Evolutionary conservation across 345 rosid genomes (phyloP), one percentile per base, ranked within the genome.

Genomic region (Acer yangbiense): DNA sequence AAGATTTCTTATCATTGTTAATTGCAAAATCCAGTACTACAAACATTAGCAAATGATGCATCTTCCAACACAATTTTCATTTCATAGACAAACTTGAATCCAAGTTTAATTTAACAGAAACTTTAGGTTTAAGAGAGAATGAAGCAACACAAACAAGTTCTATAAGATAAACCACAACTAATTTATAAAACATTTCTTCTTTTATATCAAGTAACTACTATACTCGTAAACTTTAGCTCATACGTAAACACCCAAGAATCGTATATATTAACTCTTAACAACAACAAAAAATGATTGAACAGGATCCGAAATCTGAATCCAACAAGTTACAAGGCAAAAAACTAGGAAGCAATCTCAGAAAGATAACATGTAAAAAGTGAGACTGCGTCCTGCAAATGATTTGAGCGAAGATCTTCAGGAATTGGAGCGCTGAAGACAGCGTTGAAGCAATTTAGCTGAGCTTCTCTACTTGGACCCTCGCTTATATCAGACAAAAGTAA

Each of bases 311-410:
- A 68, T 41, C 21, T 41, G 18, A 54, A 12, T 9, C 32, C 16
- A 55, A 25, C 23, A 7, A 27, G 52, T 18, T 16, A 16, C 27
- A 77, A 21, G 52, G 48, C 32, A 21, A 58, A 55, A 23, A 41
- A 39, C 82, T 84, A 86, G n/a, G 86, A 65, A 29, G 90, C 85
- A 58, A 85, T 82, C 84, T 91, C 97, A 4, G 98, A 86, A 27
- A 95, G 94, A 77, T 94, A 89, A 71, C 87, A 84, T 2, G 97
- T 86, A 74, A 88, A 96, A 25, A 96, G 89, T 27, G 95, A 74
- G 48, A 92, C 98, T 4, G 97, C 94, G 78, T 94, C 99, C 85
- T 96, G 99, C 80, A 96, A 74, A 89, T 94, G 94, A 73, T 73
- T 82, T 29, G 97, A 84, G 41, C 88, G 88, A 3, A 82, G 57